Base-by-base conservation (phyloP, 108 stramenopile species). In the Fistulifera pelliculosa region DNA sequence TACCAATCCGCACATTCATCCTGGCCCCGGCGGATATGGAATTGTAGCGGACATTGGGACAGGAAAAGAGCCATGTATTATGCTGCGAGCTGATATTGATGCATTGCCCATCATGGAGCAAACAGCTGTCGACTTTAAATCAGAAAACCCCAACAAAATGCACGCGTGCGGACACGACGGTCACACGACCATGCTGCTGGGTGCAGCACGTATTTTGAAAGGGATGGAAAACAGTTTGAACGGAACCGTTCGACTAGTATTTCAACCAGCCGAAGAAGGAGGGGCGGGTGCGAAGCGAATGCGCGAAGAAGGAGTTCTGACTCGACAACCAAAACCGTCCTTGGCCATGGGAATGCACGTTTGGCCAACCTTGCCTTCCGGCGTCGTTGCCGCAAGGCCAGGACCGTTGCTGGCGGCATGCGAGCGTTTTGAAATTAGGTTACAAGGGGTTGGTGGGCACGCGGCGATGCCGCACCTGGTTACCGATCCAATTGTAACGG, bases 151-250 rank as follows among this genome's bases (percentile, higher is more conserved):
- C 22, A 90, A 89, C 0, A 61, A 59, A 27, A 94, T 96, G 93
- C 96, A 96, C 61, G 96, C 93, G 1, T 96, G 96, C 62, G 96
- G 96, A 14, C 96, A 96, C 60, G 96, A 96, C 58, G 92, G 82
- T 7, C 96, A 96, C 54, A 87, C 84, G 43, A 76, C 87, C 21
- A 85, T 89, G 83, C 62, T 96, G 2, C 54, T 96, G 61, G 91
- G 86, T 27, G 92, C 96, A 7, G 81, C 85, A 0, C 58, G 70
- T 17, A 38, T 92, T 10, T 48, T 94, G 27, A 81, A 87, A 38
- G 38, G 47, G 24, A 65, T 78, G 60, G 72, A 81, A 56, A 47
- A 62, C 19, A 58, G 60, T 22, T 70, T 90, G 25, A 54, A 68
- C 11, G 87, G 87, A 24, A 80, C 80, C 1, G 65, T 89, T 4